A percentile compares a stretch with the other conserved stretches of the same genome.
Evolutionary conservation across 2,329 filamentous ascomycete species (phyloP).

Genomic region (Pseudocercospora fuligena): DNA sequence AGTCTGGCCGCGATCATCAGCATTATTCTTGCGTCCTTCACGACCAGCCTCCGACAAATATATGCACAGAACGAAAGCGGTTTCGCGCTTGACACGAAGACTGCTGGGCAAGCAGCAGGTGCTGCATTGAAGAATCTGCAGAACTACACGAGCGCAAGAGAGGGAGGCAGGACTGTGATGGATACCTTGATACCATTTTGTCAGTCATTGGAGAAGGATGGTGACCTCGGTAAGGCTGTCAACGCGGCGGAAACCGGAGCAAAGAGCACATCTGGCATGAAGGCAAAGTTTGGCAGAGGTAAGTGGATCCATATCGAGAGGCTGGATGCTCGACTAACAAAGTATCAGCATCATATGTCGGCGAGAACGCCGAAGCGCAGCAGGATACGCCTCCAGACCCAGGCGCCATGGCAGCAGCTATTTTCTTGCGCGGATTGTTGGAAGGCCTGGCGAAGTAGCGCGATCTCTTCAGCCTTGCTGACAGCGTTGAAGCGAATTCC

Average conservation of each 20-base stretch:
- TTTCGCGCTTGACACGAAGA: slow-evolving; percentile 33
- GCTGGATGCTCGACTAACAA: slow-evolving; percentile 7
- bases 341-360: slow-evolving; percentile 42
- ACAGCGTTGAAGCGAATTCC: background rate
- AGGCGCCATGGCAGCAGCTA: slow-evolving; percentile 43
- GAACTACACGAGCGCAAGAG: slow-evolving; percentile 43
- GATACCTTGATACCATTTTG: slow-evolving; percentile 46
- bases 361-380: slow-evolving; percentile 35
- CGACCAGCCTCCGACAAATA: slow-evolving; percentile 45
- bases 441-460: slow-evolving; percentile 31
- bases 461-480: background rate
- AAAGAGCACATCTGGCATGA: slow-evolving; percentile 43
- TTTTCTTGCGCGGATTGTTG: slow-evolving; percentile 42
- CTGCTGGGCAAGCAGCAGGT: slow-evolving; percentile 38
- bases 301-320: slow-evolving; percentile 14
- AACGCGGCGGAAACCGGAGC: slow-evolving; percentile 40
- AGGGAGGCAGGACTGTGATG: slow-evolving; percentile 46
- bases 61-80: slow-evolving; percentile 34
- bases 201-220: slow-evolving; percentile 37
- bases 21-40: slow-evolving; percentile 44
- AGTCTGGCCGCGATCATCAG: slow-evolving; percentile 45
- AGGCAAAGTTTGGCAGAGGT: slow-evolving; percentile 44
- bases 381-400: slow-evolving; percentile 43
- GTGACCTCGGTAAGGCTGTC: slow-evolving; percentile 37
- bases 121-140: slow-evolving; percentile 50